Evolutionary conservation across 208 protist genomes (phyloP), one percentile per base, ranked within the genome.

Genomic region (Trypanosoma lewisi): DNA sequence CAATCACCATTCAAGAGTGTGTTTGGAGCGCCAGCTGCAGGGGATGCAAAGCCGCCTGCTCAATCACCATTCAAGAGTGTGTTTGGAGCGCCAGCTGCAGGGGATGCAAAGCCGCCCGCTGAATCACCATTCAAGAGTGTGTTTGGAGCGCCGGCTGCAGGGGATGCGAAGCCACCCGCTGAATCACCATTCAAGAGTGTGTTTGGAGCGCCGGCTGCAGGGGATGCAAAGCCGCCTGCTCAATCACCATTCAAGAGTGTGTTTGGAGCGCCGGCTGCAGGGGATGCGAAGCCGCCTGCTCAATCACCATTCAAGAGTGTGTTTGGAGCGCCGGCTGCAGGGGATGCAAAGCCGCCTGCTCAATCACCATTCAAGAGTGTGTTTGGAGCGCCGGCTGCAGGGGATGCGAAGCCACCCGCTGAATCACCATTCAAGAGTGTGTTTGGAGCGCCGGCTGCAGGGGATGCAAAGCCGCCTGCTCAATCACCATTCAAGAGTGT

Each of bases 201-300:
- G 34, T 55, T 55, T 55, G 50, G 50, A n/a, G 28, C 50, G 28
- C 50, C n/a, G 28, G 6, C 25, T 8, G 6, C 25, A 14, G 23
- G 8, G 11, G 50, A 14, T 48, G 56, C 56, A 16, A 62, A 62
- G 27, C 8, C 60, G 31, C 34, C 60, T 0, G 60, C 60, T 9
- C 27, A n/a, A 25, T 21, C 47, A 28, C 45, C 60, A 5, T 54
- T 54, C 17, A 66, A 66, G 60, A 48, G 34, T 8, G 42, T 48
- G 1, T 4, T 11, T 14, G 11, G 11, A 39, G 11, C 11, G 34
- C 7, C 4, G 34, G 4, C 7, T 39, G 34, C 7, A 39, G 34
- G 34, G 4, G 11, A 39, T 4, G 34, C 34, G 11, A 39, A 39
- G 34, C 7, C 4, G 4, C 34, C 11, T 39, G 4, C 34, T 39